Evolutionary conservation across 2,329 filamentous ascomycete genomes (phyloP).

Genomic region (Aspergillus spinulosporus): DNA sequence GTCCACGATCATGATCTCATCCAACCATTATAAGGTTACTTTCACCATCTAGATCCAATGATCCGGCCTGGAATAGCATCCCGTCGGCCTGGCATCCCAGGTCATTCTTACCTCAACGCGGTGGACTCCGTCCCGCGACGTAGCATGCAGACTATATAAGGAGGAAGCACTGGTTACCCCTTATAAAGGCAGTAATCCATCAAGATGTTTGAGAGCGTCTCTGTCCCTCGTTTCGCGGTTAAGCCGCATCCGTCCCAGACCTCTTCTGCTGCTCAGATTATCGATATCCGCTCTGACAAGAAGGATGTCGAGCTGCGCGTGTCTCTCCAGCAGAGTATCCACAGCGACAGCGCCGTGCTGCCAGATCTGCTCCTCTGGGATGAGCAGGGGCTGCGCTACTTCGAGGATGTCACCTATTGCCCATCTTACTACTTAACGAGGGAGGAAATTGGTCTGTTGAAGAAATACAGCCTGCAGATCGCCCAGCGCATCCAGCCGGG

Average conservation of each 20-base stretch:
- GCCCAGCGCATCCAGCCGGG: constrained; percentile 7
- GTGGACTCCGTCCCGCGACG: background rate
- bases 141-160: background rate
- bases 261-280: constrained; percentile 7
- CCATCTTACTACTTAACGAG: constrained; percentile 13
- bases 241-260: background rate
- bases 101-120: background rate
- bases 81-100: background rate
- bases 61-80: background rate
- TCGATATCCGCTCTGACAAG: constrained; percentile 16
- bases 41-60: background rate
- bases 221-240: background rate
- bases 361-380: constrained; percentile 30
- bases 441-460: constrained; percentile 10
- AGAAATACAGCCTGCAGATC: constrained; percentile 12
- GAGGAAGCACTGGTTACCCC: background rate
- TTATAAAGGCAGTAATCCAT: background rate
- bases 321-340: constrained; percentile 10
- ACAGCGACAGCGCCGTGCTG: constrained; percentile 18
- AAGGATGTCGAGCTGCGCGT: constrained; percentile 8
- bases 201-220: constrained; percentile 3
- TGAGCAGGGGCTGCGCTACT: constrained; percentile 26
- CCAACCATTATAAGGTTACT: background rate
- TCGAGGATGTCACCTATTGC: constrained; percentile 30
- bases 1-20: background rate